Conservation (phyloP, 148 eudicot species). For the Polygonum aviculare region DNA sequence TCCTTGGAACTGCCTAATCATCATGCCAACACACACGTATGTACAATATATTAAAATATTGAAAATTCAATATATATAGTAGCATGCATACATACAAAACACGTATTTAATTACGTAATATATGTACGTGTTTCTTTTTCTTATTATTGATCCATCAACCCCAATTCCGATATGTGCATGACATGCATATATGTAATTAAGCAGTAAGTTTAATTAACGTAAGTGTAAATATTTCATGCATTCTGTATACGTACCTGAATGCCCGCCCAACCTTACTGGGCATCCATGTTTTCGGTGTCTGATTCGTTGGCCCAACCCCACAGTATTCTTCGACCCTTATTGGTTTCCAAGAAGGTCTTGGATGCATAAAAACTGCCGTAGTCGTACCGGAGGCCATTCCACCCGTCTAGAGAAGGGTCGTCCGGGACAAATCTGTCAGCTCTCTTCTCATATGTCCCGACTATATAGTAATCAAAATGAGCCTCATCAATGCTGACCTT, state of each 20-base stretch:
- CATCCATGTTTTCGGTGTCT: neutral
- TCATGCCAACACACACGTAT: neutral
- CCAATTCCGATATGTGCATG: too few species aligned
- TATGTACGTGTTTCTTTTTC: too few species aligned
- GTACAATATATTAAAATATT: too few species aligned
- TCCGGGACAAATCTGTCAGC: neutral
- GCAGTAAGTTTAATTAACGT: too few species aligned
- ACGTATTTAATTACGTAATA: too few species aligned
- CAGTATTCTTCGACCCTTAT: constrained; percentile 14
- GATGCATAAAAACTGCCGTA: neutral
- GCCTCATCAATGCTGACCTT: neutral
- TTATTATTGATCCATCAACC: too few species aligned
- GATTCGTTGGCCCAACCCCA: constrained; percentile 19
- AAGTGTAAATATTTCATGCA: too few species aligned
- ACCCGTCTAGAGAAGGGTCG: neutral
- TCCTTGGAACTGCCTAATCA: constrained; percentile 34
- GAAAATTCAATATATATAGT: too few species aligned
- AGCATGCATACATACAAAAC: too few species aligned
- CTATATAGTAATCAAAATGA: neutral
- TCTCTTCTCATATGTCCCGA: neutral
- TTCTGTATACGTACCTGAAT: neutral
- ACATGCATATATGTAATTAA: too few species aligned
- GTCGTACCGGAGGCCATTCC: neutral
- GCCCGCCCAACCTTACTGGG: neutral
- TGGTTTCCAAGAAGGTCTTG: constrained; percentile 16